Conservation (phyloP, 78 protist genomes). For the Dictyostelium brefeldianum region DNA sequence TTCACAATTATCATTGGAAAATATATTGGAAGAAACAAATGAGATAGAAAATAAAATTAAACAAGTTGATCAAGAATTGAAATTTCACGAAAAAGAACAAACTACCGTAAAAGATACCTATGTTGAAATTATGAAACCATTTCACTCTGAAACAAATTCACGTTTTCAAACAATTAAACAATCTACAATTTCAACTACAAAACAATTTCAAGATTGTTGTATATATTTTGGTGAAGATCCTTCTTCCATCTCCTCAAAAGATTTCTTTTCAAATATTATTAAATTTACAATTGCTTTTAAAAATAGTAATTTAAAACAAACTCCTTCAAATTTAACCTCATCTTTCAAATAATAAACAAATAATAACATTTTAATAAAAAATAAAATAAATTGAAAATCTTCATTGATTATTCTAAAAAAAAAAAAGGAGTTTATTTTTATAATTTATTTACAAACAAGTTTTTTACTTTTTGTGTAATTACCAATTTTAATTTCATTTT, state of each 20-base stretch:
- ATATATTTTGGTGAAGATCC: slow-evolving; percentile 71
- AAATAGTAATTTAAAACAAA: slow-evolving; percentile 13
- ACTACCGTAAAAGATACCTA: slow-evolving; percentile 13
- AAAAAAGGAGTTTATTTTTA: too few relatives aligned
- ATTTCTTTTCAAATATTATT: slow-evolving; percentile 63
- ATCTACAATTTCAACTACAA: not conserved
- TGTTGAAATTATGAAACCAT: slow-evolving; percentile 25
- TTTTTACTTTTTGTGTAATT: not conserved
- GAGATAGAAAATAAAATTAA: slow-evolving; percentile 34
- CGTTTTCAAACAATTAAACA: not conserved
- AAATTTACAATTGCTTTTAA: slow-evolving; percentile 48
- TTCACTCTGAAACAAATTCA: not conserved
- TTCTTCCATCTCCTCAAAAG: slow-evolving; percentile 32
- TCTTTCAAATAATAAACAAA: not conserved
- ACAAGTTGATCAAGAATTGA: slow-evolving; percentile 27
- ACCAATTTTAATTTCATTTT: slow-evolving; percentile 7
- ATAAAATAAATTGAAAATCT: not conserved
- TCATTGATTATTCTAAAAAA: not conserved
- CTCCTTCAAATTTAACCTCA: not conserved
- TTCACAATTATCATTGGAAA: slow-evolving; percentile 23
- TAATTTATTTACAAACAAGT: too few relatives aligned
- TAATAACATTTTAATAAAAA: not conserved
- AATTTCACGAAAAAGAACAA: not conserved
- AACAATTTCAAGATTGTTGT: slow-evolving; percentile 55
- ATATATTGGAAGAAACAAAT: slow-evolving; percentile 17